Percentiles rank a stretch among this genome's conserved stretches.
These are phyloP conservation scores for Euphorbia pulcherrima DNA, from an alignment of 345 rosid genomes.

Conservation along the genomic window DNA sequence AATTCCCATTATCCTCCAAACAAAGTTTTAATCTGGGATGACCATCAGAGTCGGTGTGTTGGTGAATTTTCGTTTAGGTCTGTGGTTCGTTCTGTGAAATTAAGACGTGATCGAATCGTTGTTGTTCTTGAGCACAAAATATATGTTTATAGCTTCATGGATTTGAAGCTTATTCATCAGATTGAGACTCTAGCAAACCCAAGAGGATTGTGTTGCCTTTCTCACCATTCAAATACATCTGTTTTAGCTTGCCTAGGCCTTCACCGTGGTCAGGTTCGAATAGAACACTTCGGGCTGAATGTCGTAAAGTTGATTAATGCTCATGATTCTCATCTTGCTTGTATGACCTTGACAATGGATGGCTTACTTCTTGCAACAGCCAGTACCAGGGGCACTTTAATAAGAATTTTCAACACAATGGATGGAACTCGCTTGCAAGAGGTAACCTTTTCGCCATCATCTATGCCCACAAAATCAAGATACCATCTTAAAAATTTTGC, in stretches of 20 bases:
- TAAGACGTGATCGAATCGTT: slow-evolving; percentile 69
- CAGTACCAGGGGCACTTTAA: slow-evolving; percentile 89
- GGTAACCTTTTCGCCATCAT: slow-evolving; percentile 34
- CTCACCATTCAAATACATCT: slow-evolving; percentile 66
- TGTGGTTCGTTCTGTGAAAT: slow-evolving; percentile 71
- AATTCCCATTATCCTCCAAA: slow-evolving; percentile 72
- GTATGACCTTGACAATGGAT: slow-evolving; percentile 76
- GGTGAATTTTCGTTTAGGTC: slow-evolving; percentile 90
- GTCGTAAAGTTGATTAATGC: slow-evolving; percentile 88
- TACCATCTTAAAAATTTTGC: too few species aligned
- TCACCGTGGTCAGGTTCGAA: slow-evolving; percentile 86
- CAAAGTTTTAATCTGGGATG: slow-evolving; percentile 99
- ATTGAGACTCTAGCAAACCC: slow-evolving; percentile 86
- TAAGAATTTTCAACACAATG: slow-evolving; percentile 87
- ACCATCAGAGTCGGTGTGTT: slow-evolving; percentile 74
- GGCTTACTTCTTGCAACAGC: slow-evolving; percentile 82
- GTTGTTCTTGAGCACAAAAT: slow-evolving; percentile 83
- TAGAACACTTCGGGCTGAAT: slow-evolving; percentile 78
- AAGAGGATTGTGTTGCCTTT: slow-evolving; percentile 82
- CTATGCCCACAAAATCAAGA: background rate
- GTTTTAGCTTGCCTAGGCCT: slow-evolving; percentile 81
- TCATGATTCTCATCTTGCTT: slow-evolving; percentile 87
- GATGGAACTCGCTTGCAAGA: slow-evolving; percentile 88
- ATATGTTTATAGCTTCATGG: slow-evolving; percentile 76
- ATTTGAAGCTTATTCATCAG: slow-evolving; percentile 79